Base-by-base conservation (phyloP, 345 rosid species). In the Garcia nutans region DNA sequence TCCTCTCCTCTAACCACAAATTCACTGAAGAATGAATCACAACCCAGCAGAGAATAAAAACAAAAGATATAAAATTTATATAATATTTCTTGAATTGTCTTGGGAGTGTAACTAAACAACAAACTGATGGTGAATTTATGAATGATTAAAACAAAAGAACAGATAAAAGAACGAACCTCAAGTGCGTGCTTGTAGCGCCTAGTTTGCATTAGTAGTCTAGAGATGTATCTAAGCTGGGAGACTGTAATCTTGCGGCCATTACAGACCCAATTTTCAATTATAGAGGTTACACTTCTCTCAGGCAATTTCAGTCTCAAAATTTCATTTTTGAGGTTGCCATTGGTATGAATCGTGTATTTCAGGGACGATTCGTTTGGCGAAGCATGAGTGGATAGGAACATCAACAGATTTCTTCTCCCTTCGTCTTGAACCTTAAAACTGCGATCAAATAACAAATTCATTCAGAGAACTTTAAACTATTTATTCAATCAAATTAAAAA, bases 111-210 rank as follows among this genome's bases (percentile, higher is more conserved):
- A 37, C 3, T 37, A 24, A 60, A 26, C 15, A 26, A 60, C 13
- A 60, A 11, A 60, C 6, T 26, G 13, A 24, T 12, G 10, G 28
- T 2, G 26, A 58, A 23, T 6, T 58, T 23, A n/a, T 57, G 4
- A 58, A 22, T 37, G 13, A 31, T 22, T 17, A 70, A n/a, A 49
- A 64, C 9, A 31, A 47, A 10, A 10, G 16, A 54, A 54, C 6
- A 54, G 20, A 10, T 23, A 7, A 52, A 45, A 3, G 68, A 50
- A 17, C 37, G 68, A 67, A 90, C 92, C 91, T 90, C 82, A 63
- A 88, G 89, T 7, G 91, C 89, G 61, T 82, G 82, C 50, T 82
- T 74, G 79, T 79, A 80, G 67, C 90, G 85, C 74, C 75, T 80
- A n/a, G 84, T 83, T 56, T 78, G 75, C 20, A 78, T 41, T 61